Evolutionary conservation across 2,329 filamentous ascomycete genomes (phyloP).

Genomic region (Meredithiella fracta): DNA sequence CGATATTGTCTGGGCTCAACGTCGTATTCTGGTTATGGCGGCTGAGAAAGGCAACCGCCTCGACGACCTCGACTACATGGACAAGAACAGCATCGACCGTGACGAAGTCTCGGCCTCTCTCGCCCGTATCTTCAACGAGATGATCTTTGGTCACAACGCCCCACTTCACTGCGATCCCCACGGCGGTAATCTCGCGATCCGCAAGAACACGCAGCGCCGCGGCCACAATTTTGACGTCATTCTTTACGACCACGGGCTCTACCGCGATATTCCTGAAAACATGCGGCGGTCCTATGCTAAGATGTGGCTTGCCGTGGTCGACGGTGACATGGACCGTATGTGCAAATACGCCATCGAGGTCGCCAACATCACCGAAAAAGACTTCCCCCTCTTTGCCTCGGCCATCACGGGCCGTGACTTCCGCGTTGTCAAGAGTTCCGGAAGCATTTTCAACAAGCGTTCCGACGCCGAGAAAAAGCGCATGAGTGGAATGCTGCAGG

Average conservation of each 20-base stretch:
- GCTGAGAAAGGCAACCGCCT: conserved; percentile 72
- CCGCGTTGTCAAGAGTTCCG: conserved; percentile 43
- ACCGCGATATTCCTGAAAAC: conserved; percentile 70
- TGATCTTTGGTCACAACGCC: conserved; percentile 86
- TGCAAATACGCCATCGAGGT: conserved; percentile 77
- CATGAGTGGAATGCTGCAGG: conserved; percentile 71
- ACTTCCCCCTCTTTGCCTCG: conserved; percentile 88
- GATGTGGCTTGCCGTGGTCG: conserved; percentile 91
- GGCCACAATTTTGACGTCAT: conserved; percentile 80
- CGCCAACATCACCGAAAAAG: conserved; percentile 70
- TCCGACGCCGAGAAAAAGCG: conserved; percentile 64
- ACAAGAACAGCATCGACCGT: conserved; percentile 71
- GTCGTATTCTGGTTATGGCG: conserved; percentile 88
- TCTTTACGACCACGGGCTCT: conserved; percentile 91
- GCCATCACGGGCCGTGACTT: conserved; percentile 94
- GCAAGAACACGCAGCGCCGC: conserved; percentile 48
- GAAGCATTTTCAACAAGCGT: conserved; percentile 40
- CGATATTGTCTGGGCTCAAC: conserved; percentile 73
- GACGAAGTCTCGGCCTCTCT: conserved; percentile 90
- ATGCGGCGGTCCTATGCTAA: conserved; percentile 82
- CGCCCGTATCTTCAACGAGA: conserved; percentile 92
- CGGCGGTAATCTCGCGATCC: conserved; percentile 86
- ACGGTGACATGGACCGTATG: conserved; percentile 75
- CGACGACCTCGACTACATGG: conserved; percentile 77
- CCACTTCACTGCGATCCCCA: conserved; percentile 95